Base-by-base conservation (phyloP, 2,329 filamentous ascomycete species). In the Teratosphaeria destructans region DNA sequence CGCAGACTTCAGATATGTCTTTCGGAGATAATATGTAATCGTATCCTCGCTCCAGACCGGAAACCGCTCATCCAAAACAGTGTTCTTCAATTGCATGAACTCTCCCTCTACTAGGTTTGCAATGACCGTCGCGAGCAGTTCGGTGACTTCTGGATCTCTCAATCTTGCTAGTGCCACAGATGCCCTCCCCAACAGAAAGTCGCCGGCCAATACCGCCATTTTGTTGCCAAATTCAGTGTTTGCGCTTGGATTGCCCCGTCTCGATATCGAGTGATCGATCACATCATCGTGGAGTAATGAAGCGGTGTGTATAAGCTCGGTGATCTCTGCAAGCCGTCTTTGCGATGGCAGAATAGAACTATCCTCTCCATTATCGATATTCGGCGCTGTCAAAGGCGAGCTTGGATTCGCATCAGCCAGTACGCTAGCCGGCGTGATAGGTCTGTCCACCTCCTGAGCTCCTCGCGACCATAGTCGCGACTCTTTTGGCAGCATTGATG, bases 81-180 rank as follows among this genome's bases (percentile, higher is more conserved):
- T 97, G 75, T 99, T 99, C 78, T 96, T 95, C 68, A 99, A 80
- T 79, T 99, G 94, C 94, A 99, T 99, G 78, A 99, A 97, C 76
- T 99, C 94, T 71, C 94, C 94, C 77, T 99, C 94, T 23, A 99
- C 92, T 29, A 99, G 80, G 73, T 99, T 99, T 53, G 94, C 93
- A 67, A 99, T 97, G 52, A 97, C 94, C 0, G 93, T 97, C 3
- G 94, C 91, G 34, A 99, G 79, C 7, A 99, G 82, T 77, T 99
- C 94, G 8, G 91, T 90, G 2, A 99, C 94, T 75, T 99, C 94
- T 52, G 92, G 88, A 71, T 99, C 90, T 35, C 93, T 85, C 61
- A 99, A 78, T 52, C 94, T 85, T 14, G 94, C 94, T 52, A 99
- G 82, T 5, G 93, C 93, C 6, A 97, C 92, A 0, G 94, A 99